A percentile compares a stretch with the other conserved stretches of the same genome.
Evolutionary conservation across 1,139 yeast species (phyloP).

Genomic region (Diutina neorugosa): DNA sequence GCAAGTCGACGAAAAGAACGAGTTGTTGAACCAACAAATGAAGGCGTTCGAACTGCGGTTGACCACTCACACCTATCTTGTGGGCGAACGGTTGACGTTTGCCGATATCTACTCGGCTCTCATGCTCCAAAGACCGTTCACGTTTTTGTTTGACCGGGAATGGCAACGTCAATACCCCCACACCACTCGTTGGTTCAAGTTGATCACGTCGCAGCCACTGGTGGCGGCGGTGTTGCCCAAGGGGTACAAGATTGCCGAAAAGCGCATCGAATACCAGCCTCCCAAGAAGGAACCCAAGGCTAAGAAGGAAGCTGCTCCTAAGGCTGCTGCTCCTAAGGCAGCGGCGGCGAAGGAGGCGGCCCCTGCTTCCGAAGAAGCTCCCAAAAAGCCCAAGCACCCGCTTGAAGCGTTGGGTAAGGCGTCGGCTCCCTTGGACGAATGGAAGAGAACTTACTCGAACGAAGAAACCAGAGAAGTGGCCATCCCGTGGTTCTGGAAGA

Average conservation of each 20-base stretch:
- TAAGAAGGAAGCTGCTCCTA: conserved; percentile 11
- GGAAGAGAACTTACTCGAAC: conserved; percentile 96
- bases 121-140: conserved; percentile 52
- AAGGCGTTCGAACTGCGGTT: conserved; percentile 53
- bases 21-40: conserved; percentile 25
- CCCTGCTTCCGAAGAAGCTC: conserved; percentile 28
- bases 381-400: conserved; percentile 83
- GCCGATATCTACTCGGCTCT: conserved; percentile 73
- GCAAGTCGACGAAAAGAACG: conserved; percentile 44
- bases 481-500: conserved; percentile 95
- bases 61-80: conserved; percentile 70
- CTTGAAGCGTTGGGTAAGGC: conserved; percentile 72
- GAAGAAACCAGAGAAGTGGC: conserved; percentile 94
- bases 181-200: conserved; percentile 76
- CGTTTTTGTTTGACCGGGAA: conserved; percentile 54
- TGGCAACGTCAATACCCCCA: conserved; percentile 73
- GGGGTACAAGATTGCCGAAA: conserved; percentile 47
- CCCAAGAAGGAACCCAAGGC: conserved; percentile 67
- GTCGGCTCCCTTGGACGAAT: conserved; percentile 70
- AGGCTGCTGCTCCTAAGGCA: conserved; percentile 12
- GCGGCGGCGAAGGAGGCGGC: conserved; percentile 25
- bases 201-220: conserved; percentile 47
- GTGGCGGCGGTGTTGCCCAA: conserved; percentile 25
- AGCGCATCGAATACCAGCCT: conserved; percentile 56
- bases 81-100: conserved; percentile 75